These are phyloP conservation scores for Mortierella sp. DNA, from an alignment of 371 early-diverging fungal species.

Conservation along the genomic window DNA sequence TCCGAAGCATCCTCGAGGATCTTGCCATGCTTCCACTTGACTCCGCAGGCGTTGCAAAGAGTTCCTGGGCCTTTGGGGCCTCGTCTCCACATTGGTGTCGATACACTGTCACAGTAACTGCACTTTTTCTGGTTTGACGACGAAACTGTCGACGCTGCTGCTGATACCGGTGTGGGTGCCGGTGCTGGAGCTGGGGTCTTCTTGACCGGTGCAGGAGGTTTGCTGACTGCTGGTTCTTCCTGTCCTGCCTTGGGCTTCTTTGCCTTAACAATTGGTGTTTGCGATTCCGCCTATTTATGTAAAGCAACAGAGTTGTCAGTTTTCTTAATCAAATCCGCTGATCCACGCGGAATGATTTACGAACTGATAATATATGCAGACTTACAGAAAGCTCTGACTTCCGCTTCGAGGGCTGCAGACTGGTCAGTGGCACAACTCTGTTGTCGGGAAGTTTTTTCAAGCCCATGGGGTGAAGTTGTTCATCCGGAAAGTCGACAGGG, in stretches of 20 bases:
- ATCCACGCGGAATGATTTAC: not conserved
- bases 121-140: constrained; percentile 53
- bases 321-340: no score
- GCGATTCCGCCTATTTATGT: not conserved
- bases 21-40: constrained; percentile 68
- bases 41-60: constrained; percentile 78
- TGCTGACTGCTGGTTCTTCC: constrained; percentile 12
- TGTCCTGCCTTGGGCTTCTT: constrained; percentile 15
- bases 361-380: not conserved
- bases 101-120: constrained; percentile 72
- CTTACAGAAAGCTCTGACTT: constrained; percentile 23
- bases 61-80: constrained; percentile 79
- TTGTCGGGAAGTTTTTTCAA: constrained; percentile 36
- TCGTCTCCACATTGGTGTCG: constrained; percentile 81
- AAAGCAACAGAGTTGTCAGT: not conserved
- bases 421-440: constrained; percentile 29
- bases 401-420: constrained; percentile 36
- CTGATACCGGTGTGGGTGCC: not conserved
- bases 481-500: constrained; percentile 39
- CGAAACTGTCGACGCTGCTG: not conserved
- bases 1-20: constrained; percentile 60
- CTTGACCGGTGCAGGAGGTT: not conserved
- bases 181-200: not conserved
- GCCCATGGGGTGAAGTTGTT: constrained; percentile 33
- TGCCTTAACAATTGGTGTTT: not conserved